Base-by-base conservation (phyloP, 331 rosid genomes). In the Pyracantha coccinea region DNA sequence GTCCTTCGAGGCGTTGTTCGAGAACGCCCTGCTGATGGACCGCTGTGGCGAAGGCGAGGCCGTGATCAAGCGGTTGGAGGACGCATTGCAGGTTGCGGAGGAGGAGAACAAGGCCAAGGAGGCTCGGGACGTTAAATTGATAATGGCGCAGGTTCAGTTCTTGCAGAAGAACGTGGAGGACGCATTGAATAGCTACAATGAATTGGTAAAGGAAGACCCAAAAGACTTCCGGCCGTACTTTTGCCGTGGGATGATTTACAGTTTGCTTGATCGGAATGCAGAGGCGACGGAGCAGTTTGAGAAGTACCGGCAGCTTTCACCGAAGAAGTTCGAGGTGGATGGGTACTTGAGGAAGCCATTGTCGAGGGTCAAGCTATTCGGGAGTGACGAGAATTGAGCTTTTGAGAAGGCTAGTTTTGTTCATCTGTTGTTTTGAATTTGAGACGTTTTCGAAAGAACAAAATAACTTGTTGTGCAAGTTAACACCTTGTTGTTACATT, bases 241-340 rank as follows among this genome's bases (percentile, higher is more conserved):
- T 64, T 89, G 97, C 68, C 77, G 88, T 44, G 98, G 97, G 1
- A 83, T 93, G 96, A 88, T 93, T 72, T 93, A 93, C 80, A 89
- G 97, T 54, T 88, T 93, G 90, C 89, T 89, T 44, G 97, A 89
- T 76, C 82, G 81, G 86, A 88, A 93, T 68, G 90, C 68, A 0
- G 98, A 93, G 80, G 98, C 98, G 0, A 88, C 29, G 65, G 94
- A 88, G 77, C 90, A 91, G 63, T 93, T 93, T 65, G 85, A 77
- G 8, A 93, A 89, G 82, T 93, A 91, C 76, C 71, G 87, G 44
- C 88, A 90, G 66, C 87, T 91, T 65, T 90, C 96, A 14, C 98
- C 96, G 0, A 94, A 90, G 83, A 91, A 94, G 78, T 90, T 90
- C 45, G 97, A 94, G 79, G 96, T 91, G 59, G 98, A 94, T 72